phyloP scores from a whole-genome alignment of 768 basidiomycete genomes.

The Tricholoma saponaceum region DNA sequence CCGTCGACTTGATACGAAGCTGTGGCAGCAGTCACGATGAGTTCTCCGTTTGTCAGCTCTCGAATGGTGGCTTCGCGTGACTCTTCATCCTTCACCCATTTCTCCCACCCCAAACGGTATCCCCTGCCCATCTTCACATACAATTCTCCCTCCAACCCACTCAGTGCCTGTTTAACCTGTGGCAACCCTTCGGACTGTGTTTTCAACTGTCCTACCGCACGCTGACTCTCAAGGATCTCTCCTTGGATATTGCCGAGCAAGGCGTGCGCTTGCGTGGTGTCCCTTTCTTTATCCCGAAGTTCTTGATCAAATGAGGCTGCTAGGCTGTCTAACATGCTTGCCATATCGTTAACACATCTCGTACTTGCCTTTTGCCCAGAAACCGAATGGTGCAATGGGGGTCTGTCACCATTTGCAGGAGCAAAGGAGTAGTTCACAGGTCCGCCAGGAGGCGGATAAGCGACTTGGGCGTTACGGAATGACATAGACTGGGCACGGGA shows the following conservation, averaged over 20 bases:
- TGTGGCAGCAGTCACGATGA: conserved; percentile 42
- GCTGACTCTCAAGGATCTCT: conserved; percentile 84
- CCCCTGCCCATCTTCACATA: conserved; percentile 73
- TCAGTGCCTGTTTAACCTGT: conserved; percentile 54
- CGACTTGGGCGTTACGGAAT: conserved; percentile 66
- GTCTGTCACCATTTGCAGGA: conserved; percentile 54
- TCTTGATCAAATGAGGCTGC: conserved; percentile 91
- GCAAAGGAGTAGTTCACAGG: conserved; percentile 32
- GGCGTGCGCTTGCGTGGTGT: conserved; percentile 85
- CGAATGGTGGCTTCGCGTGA: conserved; percentile 67
- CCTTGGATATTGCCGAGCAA: conserved; percentile 82
- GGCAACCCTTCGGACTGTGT: conserved; percentile 63
- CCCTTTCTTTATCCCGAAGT: conserved; percentile 86
- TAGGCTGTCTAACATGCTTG: conserved; percentile 81
- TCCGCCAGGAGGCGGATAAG: conserved; percentile 36
- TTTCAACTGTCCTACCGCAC: conserved; percentile 67
- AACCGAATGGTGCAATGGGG: conserved; percentile 79
- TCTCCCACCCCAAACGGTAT: conserved; percentile 87
- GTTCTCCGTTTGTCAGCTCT: conserved; percentile 55
- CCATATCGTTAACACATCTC: conserved; percentile 79
- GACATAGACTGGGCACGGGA: conserved; percentile 67
- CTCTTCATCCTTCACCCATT: conserved; percentile 88
- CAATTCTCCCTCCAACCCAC: conserved; percentile 62
- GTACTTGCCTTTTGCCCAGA: conserved; percentile 86
- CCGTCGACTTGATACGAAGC: conserved; percentile 45